Percentiles rank a stretch among this genome's conserved stretches.
These are phyloP conservation scores for Colletotrichum chlorophyti DNA, from an alignment of 2,329 filamentous ascomycete genomes.

Conservation along the genomic window DNA sequence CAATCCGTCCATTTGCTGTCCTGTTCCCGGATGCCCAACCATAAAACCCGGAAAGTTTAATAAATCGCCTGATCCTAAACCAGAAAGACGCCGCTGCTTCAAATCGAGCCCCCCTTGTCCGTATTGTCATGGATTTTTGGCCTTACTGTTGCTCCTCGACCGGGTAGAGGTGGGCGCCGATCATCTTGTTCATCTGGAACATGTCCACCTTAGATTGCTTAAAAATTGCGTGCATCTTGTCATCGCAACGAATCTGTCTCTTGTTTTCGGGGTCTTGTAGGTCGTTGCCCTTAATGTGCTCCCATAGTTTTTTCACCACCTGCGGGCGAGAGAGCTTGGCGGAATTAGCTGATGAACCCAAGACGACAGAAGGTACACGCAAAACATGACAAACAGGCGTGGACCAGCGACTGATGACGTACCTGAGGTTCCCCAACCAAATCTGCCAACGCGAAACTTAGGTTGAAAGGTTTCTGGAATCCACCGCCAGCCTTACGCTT, in stretches of 20 bases:
- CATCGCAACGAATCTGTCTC: slow-evolving; percentile 92
- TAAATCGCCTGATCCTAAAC: slow-evolving; percentile 17
- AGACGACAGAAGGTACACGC: neutral
- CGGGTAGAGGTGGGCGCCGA: slow-evolving; percentile 88
- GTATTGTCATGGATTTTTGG: neutral
- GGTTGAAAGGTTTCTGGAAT: slow-evolving; percentile 86
- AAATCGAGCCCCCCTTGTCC: neutral
- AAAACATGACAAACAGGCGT: neutral
- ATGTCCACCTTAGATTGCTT: slow-evolving; percentile 92
- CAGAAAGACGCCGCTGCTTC: slow-evolving; percentile 19
- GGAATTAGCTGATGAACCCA: slow-evolving; percentile 30
- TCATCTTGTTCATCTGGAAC: slow-evolving; percentile 99
- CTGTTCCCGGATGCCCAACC: slow-evolving; percentile 14
- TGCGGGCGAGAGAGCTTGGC: slow-evolving; percentile 86
- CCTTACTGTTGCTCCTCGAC: slow-evolving; percentile 60
- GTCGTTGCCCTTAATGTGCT: slow-evolving; percentile 86
- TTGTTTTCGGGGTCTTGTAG: slow-evolving; percentile 92
- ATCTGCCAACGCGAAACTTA: slow-evolving; percentile 73
- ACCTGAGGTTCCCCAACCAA: slow-evolving; percentile 75
- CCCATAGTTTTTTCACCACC: slow-evolving; percentile 96
- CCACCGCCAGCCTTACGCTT: slow-evolving; percentile 89
- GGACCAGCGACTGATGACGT: slow-evolving; percentile 32
- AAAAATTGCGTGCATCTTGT: slow-evolving; percentile 90
- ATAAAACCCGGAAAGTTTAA: slow-evolving; percentile 10
- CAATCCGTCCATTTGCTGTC: slow-evolving; percentile 2